Percentiles rank a stretch among this genome's conserved stretches.
Evolutionary conservation across 148 eudicot species (phyloP).

Genomic region (Camellia sinensis): DNA sequence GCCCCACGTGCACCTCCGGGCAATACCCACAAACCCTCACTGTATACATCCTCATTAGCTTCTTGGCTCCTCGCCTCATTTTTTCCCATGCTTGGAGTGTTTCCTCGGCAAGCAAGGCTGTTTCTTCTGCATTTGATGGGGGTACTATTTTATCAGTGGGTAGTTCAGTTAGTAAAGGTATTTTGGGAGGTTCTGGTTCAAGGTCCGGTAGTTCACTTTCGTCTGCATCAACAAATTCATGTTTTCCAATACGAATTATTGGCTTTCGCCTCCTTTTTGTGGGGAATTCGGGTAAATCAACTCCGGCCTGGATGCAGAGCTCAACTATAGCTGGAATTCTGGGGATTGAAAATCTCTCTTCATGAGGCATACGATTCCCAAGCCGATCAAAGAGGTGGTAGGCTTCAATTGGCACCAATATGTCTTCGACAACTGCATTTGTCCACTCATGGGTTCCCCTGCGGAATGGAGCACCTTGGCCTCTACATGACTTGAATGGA

Average conservation of each 20-base stretch:
- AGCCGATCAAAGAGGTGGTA: slow-evolving; percentile 86
- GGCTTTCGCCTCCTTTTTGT: slow-evolving; percentile 84
- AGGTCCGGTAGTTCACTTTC: slow-evolving; percentile 85
- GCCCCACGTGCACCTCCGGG: slow-evolving; percentile 86
- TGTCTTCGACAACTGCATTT: slow-evolving; percentile 62
- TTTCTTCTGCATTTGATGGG: slow-evolving; percentile 64
- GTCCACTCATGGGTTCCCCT: slow-evolving; percentile 82
- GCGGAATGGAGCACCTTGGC: slow-evolving; percentile 55
- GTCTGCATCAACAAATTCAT: slow-evolving; percentile 87
- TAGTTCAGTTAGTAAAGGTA: slow-evolving; percentile 51
- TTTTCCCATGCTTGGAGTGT: slow-evolving; percentile 82
- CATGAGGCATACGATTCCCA: slow-evolving; percentile 72
- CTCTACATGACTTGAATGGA: slow-evolving; percentile 90
- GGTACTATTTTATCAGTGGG: slow-evolving; percentile 41
- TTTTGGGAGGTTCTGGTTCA: slow-evolving; percentile 45
- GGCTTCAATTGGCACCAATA: slow-evolving; percentile 67
- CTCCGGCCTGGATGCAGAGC: slow-evolving; percentile 97
- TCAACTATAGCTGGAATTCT: slow-evolving; percentile 82
- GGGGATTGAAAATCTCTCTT: slow-evolving; percentile 82
- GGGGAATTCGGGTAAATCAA: slow-evolving; percentile 68
- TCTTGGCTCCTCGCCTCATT: slow-evolving; percentile 80
- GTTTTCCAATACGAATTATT: slow-evolving; percentile 68
- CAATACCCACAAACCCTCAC: slow-evolving; percentile 96
- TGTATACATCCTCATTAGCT: slow-evolving; percentile 81
- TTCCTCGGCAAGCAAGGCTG: slow-evolving; percentile 68